Base-by-base conservation (phyloP, 2,329 filamentous ascomycete species). In the Pseudogymnoascus sp. region DNA sequence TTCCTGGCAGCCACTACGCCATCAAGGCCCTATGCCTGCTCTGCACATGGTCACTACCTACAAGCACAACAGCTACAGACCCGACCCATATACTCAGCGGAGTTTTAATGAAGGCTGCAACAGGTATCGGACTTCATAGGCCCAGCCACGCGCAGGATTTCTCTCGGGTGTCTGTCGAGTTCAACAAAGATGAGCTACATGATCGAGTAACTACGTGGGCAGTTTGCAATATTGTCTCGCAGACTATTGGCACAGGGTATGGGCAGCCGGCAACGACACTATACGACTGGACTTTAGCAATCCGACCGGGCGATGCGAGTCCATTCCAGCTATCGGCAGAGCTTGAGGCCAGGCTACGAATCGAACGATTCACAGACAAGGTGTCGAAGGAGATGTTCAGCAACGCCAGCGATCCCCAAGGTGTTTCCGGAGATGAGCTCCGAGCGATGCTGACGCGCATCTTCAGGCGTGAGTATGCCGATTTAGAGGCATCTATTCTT, bases 71-170 rank as follows among this genome's bases (percentile, higher is more conserved):
- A 1, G 88, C 88, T 5, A 87, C 87, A 6, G 90, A 95, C 69
- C 89, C 90, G 2, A 93, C 90, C 1, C 91, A 93, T 73, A 92
- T 91, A 73, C 79, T 93, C 16, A 88, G 88, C 69, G 90, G 90
- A 62, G 85, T 92, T 66, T 92, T 93, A 89, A 92, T 93, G 85
- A 92, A 93, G 77, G 85, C 90, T 21, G 90, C 90, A 7, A 92
- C 91, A 68, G 90, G 91, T 68, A 92, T 93, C 69, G 90, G 90
- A 19, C 80, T 95, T 62, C 90, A 95, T 71, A 84, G 90, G 60
- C 90, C 90, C 11, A 91, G 88, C 63, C 87, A 93, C 73, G 90
- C 90, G 51, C 89, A 93, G 73, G 90, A 93, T 74, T 95, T 93
- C 74, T 92, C 89, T 1, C 80, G 90, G 61, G 87, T 90, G 28